Evolutionary conservation across 257 asterid genomes (phyloP), one percentile per base, ranked within the genome.

Genomic region (Solanum medicagineum): DNA sequence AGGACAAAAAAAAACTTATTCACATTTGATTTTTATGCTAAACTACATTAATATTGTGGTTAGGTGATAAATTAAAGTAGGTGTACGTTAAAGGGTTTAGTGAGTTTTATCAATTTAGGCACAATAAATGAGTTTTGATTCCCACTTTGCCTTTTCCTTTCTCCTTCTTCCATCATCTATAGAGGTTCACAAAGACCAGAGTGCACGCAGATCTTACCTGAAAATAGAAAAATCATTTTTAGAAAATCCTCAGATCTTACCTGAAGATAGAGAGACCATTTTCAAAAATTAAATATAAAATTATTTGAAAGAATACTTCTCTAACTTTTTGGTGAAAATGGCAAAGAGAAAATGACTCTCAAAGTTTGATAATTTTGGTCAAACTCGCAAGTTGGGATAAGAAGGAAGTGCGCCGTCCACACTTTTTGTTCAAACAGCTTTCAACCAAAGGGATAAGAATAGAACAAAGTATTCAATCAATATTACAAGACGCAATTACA

Each of bases 311-410:
- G 40, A 36, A 36, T 36, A 36, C 42, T 36, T 36, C 0, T 36
- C 42, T 36, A 36, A 36, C 42, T 36, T 36, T 36, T 36, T 36
- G 1, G 42, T 5, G 29, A 14, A 7, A 44, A 73, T 45, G 10
- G 22, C 20, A 22, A 12, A 0, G n/a, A 12, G 44, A 40, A 6
- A 45, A 73, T 12, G 13, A 2, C 29, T 19, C 15, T 19, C 40
- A 22, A 44, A 45, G 12, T 74, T 45, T 74, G 81, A 13, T 42
- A 51, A 51, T 77, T 77, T 77, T 51, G 47, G 83, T 77, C 45
- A 77, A 77, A 77, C 45, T 49, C 60, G 83, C 83, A 77, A 77
- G 83, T 51, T 77, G 82, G 16, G 63, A 51, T 77, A 77, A 51
- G 81, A 12, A 36, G 22, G 59, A 51, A 6, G 62, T 51, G 12